Percentiles rank a stretch among this genome's conserved stretches.
Conservation (phyloP, 1,139 yeast species). For the Lodderomyces jiufengensis region DNA sequence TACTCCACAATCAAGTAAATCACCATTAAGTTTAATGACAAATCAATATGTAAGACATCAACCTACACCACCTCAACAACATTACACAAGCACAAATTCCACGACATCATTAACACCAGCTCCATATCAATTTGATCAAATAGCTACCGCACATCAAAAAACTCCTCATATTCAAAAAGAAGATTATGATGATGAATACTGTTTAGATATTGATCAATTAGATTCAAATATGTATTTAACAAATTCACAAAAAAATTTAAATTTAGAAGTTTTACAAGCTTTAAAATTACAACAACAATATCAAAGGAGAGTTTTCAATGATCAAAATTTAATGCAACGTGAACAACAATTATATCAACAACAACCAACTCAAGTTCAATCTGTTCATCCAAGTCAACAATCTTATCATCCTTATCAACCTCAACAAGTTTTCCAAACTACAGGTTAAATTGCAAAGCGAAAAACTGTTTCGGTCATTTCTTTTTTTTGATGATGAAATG, state of each 20-base stretch:
- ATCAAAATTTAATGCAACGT: no score
- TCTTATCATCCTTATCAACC: no score
- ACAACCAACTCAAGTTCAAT: no score
- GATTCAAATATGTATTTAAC: conserved; percentile 13
- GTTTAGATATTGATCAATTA: conserved; percentile 46
- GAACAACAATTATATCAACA: no score
- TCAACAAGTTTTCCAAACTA: no score
- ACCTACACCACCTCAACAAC: conserved; percentile 6
- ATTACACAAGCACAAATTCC: conserved; percentile 4
- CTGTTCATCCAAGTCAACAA: no score
- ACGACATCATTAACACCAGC: conserved; percentile 8
- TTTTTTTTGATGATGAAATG: no score
- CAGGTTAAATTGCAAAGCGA: no score
- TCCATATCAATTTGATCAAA: conserved; percentile 9
- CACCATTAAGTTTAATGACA: conserved; percentile 11
- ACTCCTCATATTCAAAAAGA: conserved; percentile 9
- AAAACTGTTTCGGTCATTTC: no score
- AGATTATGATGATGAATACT: conserved; percentile 46
- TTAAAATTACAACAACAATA: conserved; percentile 14
- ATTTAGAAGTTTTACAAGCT: conserved; percentile 16
- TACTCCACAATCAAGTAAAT: conserved; percentile 13
- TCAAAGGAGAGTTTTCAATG: no score
- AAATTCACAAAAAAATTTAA: conserved; percentile 19
- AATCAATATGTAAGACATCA: conserved; percentile 2
- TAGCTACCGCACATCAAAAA: conserved; percentile 6